Evolutionary conservation across 1,139 yeast species (phyloP), one percentile per base, ranked within the genome.

Genomic region (Komagataea norvegica): DNA sequence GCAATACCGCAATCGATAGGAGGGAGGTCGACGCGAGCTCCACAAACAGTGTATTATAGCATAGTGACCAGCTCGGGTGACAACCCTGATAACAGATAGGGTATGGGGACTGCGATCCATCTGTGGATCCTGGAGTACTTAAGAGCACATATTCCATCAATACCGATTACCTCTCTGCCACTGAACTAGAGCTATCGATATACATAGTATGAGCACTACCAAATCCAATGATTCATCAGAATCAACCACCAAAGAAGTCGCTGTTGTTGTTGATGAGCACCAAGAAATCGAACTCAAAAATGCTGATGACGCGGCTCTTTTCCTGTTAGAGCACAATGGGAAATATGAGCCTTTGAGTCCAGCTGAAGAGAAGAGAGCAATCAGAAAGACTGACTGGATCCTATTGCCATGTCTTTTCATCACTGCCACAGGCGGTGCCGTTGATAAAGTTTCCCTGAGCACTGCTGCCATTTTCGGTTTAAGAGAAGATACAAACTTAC

Each of bases 391-490:
- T n/a, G 71, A 66, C 44, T 57, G 52, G 49, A 51, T 57, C 35
- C 47, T 66, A 13, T 37, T 66, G 25, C 68, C 70, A 2, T 45
- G 58, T 30, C 49, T 66, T 18, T 60, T 62, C 41, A 41, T 59
- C 40, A 60, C 65, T 5, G 61, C 64, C 10, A 62, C 69, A 8
- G 47, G 60, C 43, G 67, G 67, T 41, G 68, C 70, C n/a, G 66
- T 64, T 29, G 75, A 70, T 47, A 70, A 70, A 47, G 66, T 62
- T 7, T 59, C 68, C 15, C 48, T 64, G 32, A 55, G 68, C 34
- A 63, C 65, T 33, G 70, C 75, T 19, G 68, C 74, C 6, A 58
- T 71, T 36, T 64, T 70, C 51, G 73, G 72, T 14, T 45, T 72
- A 20, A 51, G 48, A 26, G 51, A 48, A 8, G 74, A 67, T 36